Base-by-base conservation (phyloP, 2,329 filamentous ascomycete species). In the Trichothecium roseum region DNA sequence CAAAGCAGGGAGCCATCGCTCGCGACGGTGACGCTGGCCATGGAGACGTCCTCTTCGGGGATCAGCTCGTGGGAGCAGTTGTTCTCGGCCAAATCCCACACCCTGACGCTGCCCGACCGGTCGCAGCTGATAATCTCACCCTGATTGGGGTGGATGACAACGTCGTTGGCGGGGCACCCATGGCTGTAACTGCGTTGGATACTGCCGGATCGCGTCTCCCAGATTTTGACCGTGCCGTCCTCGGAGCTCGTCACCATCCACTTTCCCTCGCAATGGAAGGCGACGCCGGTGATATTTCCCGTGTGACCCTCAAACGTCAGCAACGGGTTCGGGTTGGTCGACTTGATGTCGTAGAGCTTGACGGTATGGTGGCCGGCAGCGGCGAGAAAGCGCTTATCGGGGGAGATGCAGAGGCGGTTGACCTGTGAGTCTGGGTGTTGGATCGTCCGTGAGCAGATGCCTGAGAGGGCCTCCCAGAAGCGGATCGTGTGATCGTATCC, bases 201-300 rank as follows among this genome's bases (percentile, higher is more conserved):
- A 39, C 74, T 79, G 31, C 85, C 89, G 10, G 74, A 84, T 32
- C 88, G 70, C 5, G 87, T 94, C 56, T 95, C 89, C 88, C 88
- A 95, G 44, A 95, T 94, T 68, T 94, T 94, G 53, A 95, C 88
- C 1, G 86, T 94, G 49, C 88, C 85, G 54, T 98, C 91, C 60
- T 98, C 91, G 32, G 85, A 94, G 58, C 84, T 93, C 8, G 91
- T 98, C 14, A 96, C 91, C 84, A 98, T 95, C 91, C 91, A 98
- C 64, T 98, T 98, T 9, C 89, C 88, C 60, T 98, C 91, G 57
- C 89, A 96, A 59, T 98, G 91, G 56, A 98, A 98, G 9, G 88
- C 88, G 32, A 98, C 84, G 30, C 91, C 91, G 1, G 91, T 98
- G 54, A 98, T 81, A 52, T 98, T 98, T 46, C 81, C 86, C 10